These are phyloP conservation scores for Paraconiothyrium sp. DNA, from an alignment of 2,329 filamentous ascomycete genomes.

Conservation along the genomic window DNA sequence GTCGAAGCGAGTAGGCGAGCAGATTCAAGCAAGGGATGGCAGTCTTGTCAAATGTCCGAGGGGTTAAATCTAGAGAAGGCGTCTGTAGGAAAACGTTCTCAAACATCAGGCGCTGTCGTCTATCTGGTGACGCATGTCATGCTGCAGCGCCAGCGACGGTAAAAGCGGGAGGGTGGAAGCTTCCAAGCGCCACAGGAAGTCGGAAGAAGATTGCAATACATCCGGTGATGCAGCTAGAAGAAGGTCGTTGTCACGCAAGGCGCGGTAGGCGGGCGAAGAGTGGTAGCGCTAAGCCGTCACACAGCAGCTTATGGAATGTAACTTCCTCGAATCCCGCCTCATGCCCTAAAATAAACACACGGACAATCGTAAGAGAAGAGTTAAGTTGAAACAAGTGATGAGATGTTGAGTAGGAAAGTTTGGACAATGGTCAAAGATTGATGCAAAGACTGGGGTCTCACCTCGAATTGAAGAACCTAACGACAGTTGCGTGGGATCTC, in stretches of 20 bases:
- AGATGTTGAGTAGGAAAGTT: slow-evolving; percentile 9
- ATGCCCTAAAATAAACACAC: slow-evolving; percentile 27
- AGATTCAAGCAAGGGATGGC: slow-evolving; percentile 44
- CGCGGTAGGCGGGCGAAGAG: slow-evolving; percentile 34
- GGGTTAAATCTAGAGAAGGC: slow-evolving; percentile 25
- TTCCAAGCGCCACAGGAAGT: slow-evolving; percentile 30
- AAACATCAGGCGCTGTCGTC: slow-evolving; percentile 32
- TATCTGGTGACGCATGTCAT: slow-evolving; percentile 37
- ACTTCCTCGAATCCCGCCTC: slow-evolving; percentile 31
- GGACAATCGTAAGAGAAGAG: slow-evolving; percentile 22
- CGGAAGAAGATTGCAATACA: slow-evolving; percentile 39
- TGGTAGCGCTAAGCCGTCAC: slow-evolving; percentile 32
- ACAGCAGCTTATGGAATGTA: slow-evolving; percentile 47
- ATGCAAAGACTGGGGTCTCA: slow-evolving; percentile 19
- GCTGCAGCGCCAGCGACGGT: slow-evolving; percentile 28
- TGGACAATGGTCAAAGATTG: background rate
- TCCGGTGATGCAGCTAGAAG: slow-evolving; percentile 41
- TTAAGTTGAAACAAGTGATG: slow-evolving; percentile 17
- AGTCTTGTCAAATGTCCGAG: slow-evolving; percentile 42
- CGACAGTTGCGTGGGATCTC: slow-evolving; percentile 1
- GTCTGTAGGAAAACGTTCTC: slow-evolving; percentile 41
- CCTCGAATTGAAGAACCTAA: background rate
- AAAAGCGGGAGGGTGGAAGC: slow-evolving; percentile 24
- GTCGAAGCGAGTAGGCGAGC: slow-evolving; percentile 36
- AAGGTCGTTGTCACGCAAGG: slow-evolving; percentile 41